These are phyloP conservation scores for Trichoderma breve DNA, from an alignment of 2,329 filamentous ascomycete genomes.

Conservation along the genomic window DNA sequence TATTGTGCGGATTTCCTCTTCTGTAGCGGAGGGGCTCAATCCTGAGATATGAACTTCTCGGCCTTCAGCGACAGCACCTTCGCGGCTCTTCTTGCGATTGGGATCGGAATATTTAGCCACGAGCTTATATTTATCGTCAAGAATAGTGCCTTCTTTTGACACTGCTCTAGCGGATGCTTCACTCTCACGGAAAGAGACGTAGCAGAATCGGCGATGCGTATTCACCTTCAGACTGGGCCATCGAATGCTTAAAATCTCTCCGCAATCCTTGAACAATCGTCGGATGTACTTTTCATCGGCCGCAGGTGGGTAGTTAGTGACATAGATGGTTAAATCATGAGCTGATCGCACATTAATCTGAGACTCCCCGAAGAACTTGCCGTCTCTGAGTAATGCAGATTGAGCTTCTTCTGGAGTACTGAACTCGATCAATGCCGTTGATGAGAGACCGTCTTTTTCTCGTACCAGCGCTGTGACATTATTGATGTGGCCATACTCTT, in stretches of 20 bases:
- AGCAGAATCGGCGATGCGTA: slow-evolving; percentile 87
- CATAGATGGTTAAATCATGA: slow-evolving; percentile 76
- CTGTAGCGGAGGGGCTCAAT: slow-evolving; percentile 59
- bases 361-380: slow-evolving; percentile 72
- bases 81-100: slow-evolving; percentile 69
- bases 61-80: slow-evolving; percentile 79
- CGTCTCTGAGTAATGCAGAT: slow-evolving; percentile 76
- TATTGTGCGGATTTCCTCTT: slow-evolving; percentile 66
- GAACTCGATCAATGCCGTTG: slow-evolving; percentile 82
- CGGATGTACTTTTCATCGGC: slow-evolving; percentile 70
- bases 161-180: slow-evolving; percentile 70
- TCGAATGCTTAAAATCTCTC: slow-evolving; percentile 79
- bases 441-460: slow-evolving; percentile 58
- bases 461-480: slow-evolving; percentile 64
- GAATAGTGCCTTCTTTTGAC: slow-evolving; percentile 65
- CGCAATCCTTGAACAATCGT: slow-evolving; percentile 68
- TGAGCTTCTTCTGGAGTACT: slow-evolving; percentile 74
- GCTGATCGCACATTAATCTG: slow-evolving; percentile 73
- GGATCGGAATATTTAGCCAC: slow-evolving; percentile 84
- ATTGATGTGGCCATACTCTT: slow-evolving; percentile 82
- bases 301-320: slow-evolving; percentile 83
- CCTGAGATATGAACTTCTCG: slow-evolving; percentile 80
- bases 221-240: slow-evolving; percentile 92
- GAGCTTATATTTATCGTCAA: slow-evolving; percentile 68
- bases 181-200: slow-evolving; percentile 77